A percentile compares a stretch with the other conserved stretches of the same genome.
Evolutionary conservation across 129 eudicot genomes (phyloP).

Genomic region (Logfia minima): DNA sequence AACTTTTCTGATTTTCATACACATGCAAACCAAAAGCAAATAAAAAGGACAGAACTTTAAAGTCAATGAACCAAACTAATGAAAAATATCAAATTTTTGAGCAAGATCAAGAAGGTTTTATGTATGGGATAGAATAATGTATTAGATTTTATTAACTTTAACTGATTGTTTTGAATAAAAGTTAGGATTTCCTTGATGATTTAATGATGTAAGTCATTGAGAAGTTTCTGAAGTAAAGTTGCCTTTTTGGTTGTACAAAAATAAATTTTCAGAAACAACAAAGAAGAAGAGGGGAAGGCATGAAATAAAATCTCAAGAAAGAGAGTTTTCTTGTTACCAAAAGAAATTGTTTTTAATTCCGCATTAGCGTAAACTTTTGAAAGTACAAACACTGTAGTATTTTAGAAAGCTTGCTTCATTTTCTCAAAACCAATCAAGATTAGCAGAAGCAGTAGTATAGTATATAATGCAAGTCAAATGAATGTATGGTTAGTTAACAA

Average conservation of each 20-base stretch:
- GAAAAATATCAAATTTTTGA: not conserved
- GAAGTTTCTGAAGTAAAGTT: constrained; percentile 37
- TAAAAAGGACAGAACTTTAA: not conserved
- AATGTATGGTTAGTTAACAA: not conserved
- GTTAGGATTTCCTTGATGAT: constrained; percentile 36
- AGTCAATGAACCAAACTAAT: constrained; percentile 10
- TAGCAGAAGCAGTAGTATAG: constrained; percentile 15
- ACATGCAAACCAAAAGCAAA: constrained; percentile 23
- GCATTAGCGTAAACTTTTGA: constrained; percentile 43
- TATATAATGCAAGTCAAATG: not conserved
- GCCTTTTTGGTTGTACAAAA: constrained; percentile 35
- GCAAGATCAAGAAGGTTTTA: not conserved
- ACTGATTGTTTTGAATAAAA: constrained; percentile 13
- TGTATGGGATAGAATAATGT: not conserved
- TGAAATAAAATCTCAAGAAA: constrained; percentile 42
- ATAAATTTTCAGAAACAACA: constrained; percentile 32
- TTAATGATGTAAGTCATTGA: constrained; percentile 28
- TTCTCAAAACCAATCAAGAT: constrained; percentile 35
- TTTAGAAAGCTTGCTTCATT: constrained; percentile 26
- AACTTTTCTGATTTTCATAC: constrained; percentile 16
- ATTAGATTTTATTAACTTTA: not conserved
- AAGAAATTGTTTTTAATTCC: constrained; percentile 27
- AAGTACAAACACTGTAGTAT: constrained; percentile 19
- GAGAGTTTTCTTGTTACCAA: constrained; percentile 22
- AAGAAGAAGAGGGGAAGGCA: constrained; percentile 38